Base-by-base conservation (phyloP, 352 stramenopile species). In the Pythium insidiosum region DNA sequence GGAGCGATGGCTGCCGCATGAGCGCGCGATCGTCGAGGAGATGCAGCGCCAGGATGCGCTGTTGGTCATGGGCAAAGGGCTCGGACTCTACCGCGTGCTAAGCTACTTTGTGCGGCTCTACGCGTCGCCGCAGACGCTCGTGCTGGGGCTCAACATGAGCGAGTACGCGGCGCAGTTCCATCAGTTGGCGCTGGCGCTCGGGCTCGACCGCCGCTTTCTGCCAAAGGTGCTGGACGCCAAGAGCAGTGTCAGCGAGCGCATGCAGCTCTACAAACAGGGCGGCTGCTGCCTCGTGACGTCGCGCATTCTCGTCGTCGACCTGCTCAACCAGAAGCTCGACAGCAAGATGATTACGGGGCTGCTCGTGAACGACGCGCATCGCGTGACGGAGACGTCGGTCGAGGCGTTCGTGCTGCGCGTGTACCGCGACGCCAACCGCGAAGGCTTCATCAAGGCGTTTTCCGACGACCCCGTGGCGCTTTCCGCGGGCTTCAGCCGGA, bases 351-450 rank as follows among this genome's bases (percentile, higher is more conserved):
- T 98, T 46, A 95, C 90, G 29, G 94, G 94, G 0, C 64, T 99
- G 43, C 53, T 99, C 23, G 84, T 98, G 13, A 78, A 95, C 29
- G 73, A 97, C 50, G 94, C 91, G 1, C 94, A 98, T 46, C 72
- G 86, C 24, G 88, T 98, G 13, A 79, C 84, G 6, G 89, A 98
- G 53, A 94, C 88, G 6, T 98, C 89, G 7, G 97, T 95, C 11
- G 94, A 98, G 50, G 95, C 94, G 5, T 99, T 99, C 63, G 98
- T 98, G 55, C 58, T 99, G 20, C 68, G 94, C 16, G 77, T 99
- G 24, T 98, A 95, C 65, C 81, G 87, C 28, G 77, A 93, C 50
- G 59, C 64, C 18, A 96, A 94, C 61, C 68, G 67, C 15, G 61
- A 74, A 12, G 95, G 95, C 20, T 98, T 98, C 54, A 81, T 99